These are phyloP conservation scores for Naganishia onofrii DNA, from an alignment of 768 basidiomycete genomes.

Conservation along the genomic window DNA sequence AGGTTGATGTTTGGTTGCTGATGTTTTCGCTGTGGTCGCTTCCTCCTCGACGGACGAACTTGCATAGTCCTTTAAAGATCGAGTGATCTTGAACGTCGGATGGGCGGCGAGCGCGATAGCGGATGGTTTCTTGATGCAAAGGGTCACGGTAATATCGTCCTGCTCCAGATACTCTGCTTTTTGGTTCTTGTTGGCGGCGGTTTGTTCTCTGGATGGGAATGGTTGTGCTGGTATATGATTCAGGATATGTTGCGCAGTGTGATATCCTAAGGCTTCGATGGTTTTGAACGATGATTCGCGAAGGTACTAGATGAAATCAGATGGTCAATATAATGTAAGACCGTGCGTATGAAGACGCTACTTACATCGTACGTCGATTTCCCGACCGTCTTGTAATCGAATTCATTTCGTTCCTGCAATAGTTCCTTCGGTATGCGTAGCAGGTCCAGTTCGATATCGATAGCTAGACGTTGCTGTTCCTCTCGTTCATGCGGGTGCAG, in stretches of 20 bases:
- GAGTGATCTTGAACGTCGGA: constrained; percentile 64
- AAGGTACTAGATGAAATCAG: constrained; percentile 55
- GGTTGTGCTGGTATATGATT: constrained; percentile 53
- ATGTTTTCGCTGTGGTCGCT: background rate
- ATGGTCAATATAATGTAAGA: too few relatives aligned
- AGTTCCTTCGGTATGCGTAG: constrained; percentile 22
- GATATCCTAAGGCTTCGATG: constrained; percentile 62
- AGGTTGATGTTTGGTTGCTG: background rate
- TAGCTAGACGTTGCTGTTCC: constrained; percentile 63
- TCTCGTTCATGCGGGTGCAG: constrained; percentile 66
- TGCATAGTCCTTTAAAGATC: constrained; percentile 36
- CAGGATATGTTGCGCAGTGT: constrained; percentile 2
- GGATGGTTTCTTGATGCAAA: constrained; percentile 69
- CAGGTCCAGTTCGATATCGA: constrained; percentile 54
- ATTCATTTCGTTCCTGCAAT: constrained; percentile 1
- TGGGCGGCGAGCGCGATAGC: constrained; percentile 68
- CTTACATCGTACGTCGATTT: constrained; percentile 53
- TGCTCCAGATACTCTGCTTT: background rate
- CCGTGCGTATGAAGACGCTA: constrained; percentile 33
- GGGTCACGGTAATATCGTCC: constrained; percentile 52
- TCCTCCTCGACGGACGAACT: background rate
- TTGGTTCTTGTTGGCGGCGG: background rate
- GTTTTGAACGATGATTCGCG: constrained; percentile 60
- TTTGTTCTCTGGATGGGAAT: constrained; percentile 55
- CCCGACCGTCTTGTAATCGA: constrained; percentile 57